Percentiles rank a stretch among this genome's conserved stretches.
Conservation (phyloP, 495 filamentous ascomycete genomes). For the Penicillium simplicissimum region DNA sequence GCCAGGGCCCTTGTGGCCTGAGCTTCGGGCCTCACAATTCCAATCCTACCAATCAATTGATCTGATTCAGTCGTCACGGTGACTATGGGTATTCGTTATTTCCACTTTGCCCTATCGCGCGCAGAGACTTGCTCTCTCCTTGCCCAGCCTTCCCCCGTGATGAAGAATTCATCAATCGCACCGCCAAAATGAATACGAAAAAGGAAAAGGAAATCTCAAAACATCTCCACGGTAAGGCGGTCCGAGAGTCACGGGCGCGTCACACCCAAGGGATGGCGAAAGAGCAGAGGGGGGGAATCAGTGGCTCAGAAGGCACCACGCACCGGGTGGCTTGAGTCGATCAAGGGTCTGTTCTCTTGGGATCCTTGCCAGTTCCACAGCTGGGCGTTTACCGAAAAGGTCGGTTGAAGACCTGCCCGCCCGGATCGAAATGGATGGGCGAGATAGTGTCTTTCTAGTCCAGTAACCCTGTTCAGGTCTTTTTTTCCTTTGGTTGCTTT, state of each 20-base stretch:
- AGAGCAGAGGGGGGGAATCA: constrained; percentile 31
- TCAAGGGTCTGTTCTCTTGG: constrained; percentile 36
- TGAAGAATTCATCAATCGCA: neutral
- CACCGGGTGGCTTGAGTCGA: constrained; percentile 35
- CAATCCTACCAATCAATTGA: neutral
- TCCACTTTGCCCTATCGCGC: neutral
- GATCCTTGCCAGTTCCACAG: constrained; percentile 27
- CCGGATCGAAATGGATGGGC: constrained; percentile 8
- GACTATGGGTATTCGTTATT: neutral
- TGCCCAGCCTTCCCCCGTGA: neutral
- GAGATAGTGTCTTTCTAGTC: neutral
- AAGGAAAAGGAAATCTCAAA: neutral
- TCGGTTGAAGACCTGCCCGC: constrained; percentile 9
- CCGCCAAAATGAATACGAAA: neutral
- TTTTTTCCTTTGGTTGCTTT: neutral
- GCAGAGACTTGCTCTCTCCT: too few species aligned
- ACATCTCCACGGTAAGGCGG: constrained; percentile 18
- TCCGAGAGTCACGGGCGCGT: constrained; percentile 34
- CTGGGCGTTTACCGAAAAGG: constrained; percentile 15
- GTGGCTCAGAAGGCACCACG: constrained; percentile 45
- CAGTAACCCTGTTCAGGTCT: neutral
- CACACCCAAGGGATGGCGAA: constrained; percentile 34
- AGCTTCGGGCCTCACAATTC: neutral
- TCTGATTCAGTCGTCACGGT: neutral
- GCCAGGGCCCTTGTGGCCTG: neutral